Base-by-base conservation (phyloP, 768 basidiomycete genomes). In the Boletus edulis region DNA sequence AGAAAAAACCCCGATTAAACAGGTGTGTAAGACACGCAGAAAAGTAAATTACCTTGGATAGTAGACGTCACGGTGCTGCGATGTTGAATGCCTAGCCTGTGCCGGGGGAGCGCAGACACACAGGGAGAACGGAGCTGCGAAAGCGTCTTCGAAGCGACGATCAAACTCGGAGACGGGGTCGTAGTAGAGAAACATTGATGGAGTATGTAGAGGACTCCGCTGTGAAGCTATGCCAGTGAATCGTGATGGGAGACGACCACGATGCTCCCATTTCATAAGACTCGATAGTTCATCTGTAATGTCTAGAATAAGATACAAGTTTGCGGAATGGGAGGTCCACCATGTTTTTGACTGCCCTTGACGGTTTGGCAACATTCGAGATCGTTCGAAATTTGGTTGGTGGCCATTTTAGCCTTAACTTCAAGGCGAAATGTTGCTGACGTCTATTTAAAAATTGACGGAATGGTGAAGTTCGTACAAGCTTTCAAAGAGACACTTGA, bases 31-130 rank as follows among this genome's bases (percentile, higher is more conserved):
- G 7, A 35, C 22, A 13, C 5, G 9, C 32, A 29, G 2, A 45
- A 5, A 4, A 12, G 0, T 15, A 5, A 2, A 29, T 29, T 49
- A 67, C 72, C 54, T 73, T n/a, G 72, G 71, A 14, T 22, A 44
- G 43, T 55, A 54, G 12, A 18, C 22, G 1, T 37, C 22, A 22
- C 22, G 22, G 22, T 22, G 6, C 11, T 17, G 59, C 1, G 39
- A 22, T 24, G 38, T 13, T 1, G 22, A 17, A 0, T 31, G 34
- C 5, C 13, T 40, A 13, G 32, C 24, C 37, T 59, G 58, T 5
- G 42, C 29, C 5, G 9, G 44, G 15, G 47, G n/a, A 15, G 29
- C 20, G 2, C 40, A 24, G n/a, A 34, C 13, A 17, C 52, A 44
- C 11, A 62, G 43, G n/a, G 38, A 20, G 54, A 49, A 45, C 24